Base-by-base conservation (phyloP, 1,284 basidiomycete genomes). In the Leccinum fallax region DNA sequence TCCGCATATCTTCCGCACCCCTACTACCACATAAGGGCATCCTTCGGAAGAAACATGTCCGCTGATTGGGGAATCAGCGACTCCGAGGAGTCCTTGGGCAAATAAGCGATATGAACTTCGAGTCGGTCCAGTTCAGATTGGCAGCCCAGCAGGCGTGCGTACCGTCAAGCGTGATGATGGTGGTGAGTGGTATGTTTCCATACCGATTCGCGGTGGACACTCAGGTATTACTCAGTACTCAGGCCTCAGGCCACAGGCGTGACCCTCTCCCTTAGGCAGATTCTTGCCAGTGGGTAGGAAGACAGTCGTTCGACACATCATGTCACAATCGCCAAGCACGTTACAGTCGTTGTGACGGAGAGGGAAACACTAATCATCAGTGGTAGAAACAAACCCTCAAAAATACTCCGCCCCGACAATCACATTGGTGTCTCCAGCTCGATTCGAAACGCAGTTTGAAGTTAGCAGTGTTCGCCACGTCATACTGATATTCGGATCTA, bases 161-260 rank as follows among this genome's bases (percentile, higher is more conserved):
- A 2, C 81, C 83, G 36, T 78, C 61, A 28, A 86, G 78, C 0
- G 84, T 86, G 74, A 88, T 85, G 62, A 88, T 85, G 62, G 86
- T 86, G n/a, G 68, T 79, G 65, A 88, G 81, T 1, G 81, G 81
- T 0, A 81, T 82, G 5, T 76, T 74, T 46, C n/a, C 40, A 10
- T 46, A 43, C 43, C 19, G 10, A 21, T 21, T 21, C 43, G 43
- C 13, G 43, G 19, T 11, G 11, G 16, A 9, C 38, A 38, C 11
- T 16, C 38, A 38, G 16, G 34, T 34, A 13, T 5, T 30, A 30
- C 38, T 9, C 16, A 40, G 4, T n/a, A 40, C 38, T 43, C 5
- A 43, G n/a, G 9, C 16, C 38, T n/a, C 15, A n/a, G 16, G 16
- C 38, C 38, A 4, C 36, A 43, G 40, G 40, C 9, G n/a, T 43